Evolutionary conservation across 2,329 filamentous ascomycete species (phyloP).

Genomic region (Aspergillus fumigatus): DNA sequence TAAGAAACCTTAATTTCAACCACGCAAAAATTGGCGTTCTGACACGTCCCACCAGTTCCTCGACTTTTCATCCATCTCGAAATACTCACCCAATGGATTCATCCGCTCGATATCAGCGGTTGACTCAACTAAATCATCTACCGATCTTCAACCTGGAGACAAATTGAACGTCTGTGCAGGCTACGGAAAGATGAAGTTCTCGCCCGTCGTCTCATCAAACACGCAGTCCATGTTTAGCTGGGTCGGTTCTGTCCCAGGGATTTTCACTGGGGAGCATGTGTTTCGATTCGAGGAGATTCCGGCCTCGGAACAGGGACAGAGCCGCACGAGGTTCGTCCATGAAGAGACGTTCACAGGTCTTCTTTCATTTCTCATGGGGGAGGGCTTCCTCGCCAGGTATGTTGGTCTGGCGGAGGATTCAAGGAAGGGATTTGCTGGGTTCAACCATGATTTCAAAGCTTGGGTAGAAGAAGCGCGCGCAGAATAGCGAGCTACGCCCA

Average conservation of each 20-base stretch:
- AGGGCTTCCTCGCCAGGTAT: neutral
- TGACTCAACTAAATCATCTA: neutral
- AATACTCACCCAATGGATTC: conserved; percentile 5
- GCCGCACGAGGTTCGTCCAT: conserved; percentile 3
- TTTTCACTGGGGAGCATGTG: conserved; percentile 5
- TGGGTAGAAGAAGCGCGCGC: conserved; percentile 4
- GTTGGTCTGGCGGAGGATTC: neutral
- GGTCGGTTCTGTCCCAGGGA: conserved; percentile 1
- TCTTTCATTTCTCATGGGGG: conserved; percentile 6
- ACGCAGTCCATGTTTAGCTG: neutral
- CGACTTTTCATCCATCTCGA: conserved; percentile 5
- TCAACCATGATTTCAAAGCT: conserved; percentile 4
- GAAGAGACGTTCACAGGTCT: conserved; percentile 7
- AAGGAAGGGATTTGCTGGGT: neutral
- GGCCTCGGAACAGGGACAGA: neutral
- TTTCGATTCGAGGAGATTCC: conserved; percentile 4
- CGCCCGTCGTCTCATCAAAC: neutral
- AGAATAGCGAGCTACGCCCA: neutral
- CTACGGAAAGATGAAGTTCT: conserved; percentile 8
- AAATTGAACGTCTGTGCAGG: neutral
- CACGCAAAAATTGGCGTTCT: neutral
- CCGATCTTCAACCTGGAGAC: conserved; percentile 3
- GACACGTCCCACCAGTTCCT: conserved; percentile 2
- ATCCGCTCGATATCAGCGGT: conserved; percentile 1
- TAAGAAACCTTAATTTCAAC: neutral